These are phyloP conservation scores for Nakazawaea holstii DNA, from an alignment of 805 yeast species.

Conservation along the genomic window DNA sequence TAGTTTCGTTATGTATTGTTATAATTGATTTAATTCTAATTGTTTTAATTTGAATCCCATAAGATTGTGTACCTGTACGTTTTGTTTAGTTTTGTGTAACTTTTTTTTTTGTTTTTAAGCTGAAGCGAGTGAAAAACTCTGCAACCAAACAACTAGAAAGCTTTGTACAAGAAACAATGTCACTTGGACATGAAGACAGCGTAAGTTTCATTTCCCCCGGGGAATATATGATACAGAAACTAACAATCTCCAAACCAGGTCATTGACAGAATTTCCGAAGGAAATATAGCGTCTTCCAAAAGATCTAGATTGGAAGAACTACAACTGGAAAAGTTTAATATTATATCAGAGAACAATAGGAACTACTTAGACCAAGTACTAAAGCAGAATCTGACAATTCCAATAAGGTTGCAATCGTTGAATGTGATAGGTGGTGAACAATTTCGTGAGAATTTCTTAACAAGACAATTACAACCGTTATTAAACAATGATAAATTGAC, in stretches of 20 bases:
- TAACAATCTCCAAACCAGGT: constrained; percentile 1
- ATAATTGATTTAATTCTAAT: too few species aligned
- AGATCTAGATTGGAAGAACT: constrained; percentile 2
- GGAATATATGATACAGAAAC: not conserved
- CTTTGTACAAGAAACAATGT: not conserved
- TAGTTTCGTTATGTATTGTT: too few species aligned
- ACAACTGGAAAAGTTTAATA: constrained; percentile 8
- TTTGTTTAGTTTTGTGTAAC: not conserved
- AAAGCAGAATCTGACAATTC: constrained; percentile 27
- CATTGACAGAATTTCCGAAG: constrained; percentile 10
- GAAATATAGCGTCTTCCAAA: not conserved
- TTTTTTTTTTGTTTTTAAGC: not conserved
- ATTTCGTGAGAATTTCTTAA: constrained; percentile 40
- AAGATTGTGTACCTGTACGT: too few species aligned
- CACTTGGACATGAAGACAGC: constrained; percentile 8
- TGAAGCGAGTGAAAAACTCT: not conserved
- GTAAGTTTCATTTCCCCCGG: not conserved
- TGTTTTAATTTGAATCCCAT: too few species aligned
- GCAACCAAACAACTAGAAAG: not conserved
- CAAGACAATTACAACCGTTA: constrained; percentile 42
- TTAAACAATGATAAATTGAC: constrained; percentile 31
- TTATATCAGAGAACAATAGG: constrained; percentile 23
- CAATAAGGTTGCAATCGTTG: constrained; percentile 38
- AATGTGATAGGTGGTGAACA: constrained; percentile 43
- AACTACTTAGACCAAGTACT: constrained; percentile 23